A percentile compares a stretch with the other conserved stretches of the same genome.
phyloP scores from a whole-genome alignment of 805 yeast genomes.

The Millerozyma acaciae region DNA sequence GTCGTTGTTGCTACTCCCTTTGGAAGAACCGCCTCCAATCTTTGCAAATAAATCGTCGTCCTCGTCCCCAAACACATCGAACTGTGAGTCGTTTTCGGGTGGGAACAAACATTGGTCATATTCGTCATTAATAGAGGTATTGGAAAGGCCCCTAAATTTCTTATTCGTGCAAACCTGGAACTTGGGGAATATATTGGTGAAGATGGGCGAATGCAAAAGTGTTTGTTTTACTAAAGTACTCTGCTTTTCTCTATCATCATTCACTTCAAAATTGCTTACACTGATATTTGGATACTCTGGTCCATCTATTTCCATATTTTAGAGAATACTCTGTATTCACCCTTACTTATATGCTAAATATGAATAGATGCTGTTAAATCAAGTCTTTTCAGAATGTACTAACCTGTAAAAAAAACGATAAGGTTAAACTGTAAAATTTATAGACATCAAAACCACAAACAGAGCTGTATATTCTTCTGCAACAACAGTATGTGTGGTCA shows the following conservation, averaged over 20 bases:
- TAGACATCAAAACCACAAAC: neutral
- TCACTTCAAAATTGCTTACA: constrained; percentile 5
- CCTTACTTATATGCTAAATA: too few relatives aligned
- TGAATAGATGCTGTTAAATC: too few relatives aligned
- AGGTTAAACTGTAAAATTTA: constrained; percentile 4
- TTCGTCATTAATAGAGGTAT: constrained; percentile 34
- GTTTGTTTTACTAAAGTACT: constrained; percentile 28
- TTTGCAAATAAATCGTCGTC: constrained; percentile 22
- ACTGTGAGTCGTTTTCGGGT: constrained; percentile 34
- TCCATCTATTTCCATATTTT: constrained; percentile 9
- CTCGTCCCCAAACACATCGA: constrained; percentile 34
- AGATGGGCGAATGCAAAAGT: constrained; percentile 38
- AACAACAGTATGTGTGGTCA: too few relatives aligned
- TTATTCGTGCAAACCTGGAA: constrained; percentile 31
- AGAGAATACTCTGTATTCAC: neutral
- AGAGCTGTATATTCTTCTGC: too few relatives aligned
- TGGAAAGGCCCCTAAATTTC: constrained; percentile 30
- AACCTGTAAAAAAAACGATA: constrained; percentile 3
- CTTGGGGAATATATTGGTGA: constrained; percentile 27
- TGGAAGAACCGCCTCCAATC: constrained; percentile 3
- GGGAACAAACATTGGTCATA: constrained; percentile 31
- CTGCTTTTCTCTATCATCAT: neutral
- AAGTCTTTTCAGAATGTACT: neutral
- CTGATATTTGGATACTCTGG: constrained; percentile 10
- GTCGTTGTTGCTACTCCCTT: constrained; percentile 4